Conservation (phyloP, 441 rosid genomes). For the Brassica balearica region DNA sequence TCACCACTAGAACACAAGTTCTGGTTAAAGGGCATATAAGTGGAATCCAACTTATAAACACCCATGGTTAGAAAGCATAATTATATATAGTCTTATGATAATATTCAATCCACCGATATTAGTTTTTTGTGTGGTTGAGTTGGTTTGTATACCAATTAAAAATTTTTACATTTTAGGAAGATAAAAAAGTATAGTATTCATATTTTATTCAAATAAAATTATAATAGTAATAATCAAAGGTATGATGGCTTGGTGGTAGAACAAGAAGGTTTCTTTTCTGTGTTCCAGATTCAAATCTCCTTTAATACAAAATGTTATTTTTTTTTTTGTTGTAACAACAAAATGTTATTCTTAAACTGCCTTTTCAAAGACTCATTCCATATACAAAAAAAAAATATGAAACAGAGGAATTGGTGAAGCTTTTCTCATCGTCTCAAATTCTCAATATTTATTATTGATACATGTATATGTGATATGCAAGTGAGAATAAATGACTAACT, state of each 20-base stretch:
- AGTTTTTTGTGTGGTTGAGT: neutral
- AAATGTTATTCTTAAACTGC: neutral
- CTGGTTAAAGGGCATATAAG: neutral
- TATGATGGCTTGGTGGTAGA: neutral
- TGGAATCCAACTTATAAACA: neutral
- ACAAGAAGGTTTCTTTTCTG: neutral
- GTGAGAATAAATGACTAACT: constrained; percentile 2
- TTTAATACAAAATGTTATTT: neutral
- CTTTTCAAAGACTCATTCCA: neutral
- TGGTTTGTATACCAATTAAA: neutral
- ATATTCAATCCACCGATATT: neutral
- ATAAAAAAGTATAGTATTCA: neutral
- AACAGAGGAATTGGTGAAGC: neutral
- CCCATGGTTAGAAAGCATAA: neutral
- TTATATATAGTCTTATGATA: neutral
- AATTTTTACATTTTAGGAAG: neutral
- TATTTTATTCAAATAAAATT: neutral
- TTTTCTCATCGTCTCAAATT: neutral
- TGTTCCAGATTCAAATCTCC: constrained; percentile 1
- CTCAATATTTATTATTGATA: neutral
- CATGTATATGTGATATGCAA: neutral
- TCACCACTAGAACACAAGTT: too few relatives aligned
- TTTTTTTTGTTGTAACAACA: neutral
- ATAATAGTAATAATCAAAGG: neutral
- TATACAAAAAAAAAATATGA: neutral